Conservation (phyloP, 2,329 filamentous ascomycete genomes). For the Exophiala alcalophila region DNA sequence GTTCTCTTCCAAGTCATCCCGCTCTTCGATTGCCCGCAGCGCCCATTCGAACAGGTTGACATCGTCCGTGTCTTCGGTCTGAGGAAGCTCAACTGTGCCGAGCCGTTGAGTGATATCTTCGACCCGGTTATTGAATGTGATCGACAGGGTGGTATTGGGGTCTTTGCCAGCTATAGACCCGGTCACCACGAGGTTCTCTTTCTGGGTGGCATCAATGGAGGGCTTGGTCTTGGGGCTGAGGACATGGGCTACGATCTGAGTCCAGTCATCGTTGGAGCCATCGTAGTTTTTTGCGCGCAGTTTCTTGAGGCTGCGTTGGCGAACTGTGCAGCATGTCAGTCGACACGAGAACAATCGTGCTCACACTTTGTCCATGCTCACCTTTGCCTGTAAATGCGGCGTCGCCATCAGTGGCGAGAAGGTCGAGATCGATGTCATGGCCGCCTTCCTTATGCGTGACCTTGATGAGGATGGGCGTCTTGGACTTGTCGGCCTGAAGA, state of each 20-base stretch:
- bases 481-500: slow-evolving; percentile 13
- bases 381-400: slow-evolving; percentile 50
- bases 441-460: slow-evolving; percentile 39
- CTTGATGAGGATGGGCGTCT: slow-evolving; percentile 47
- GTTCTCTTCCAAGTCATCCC: slow-evolving; percentile 42
- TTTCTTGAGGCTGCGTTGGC: slow-evolving; percentile 36
- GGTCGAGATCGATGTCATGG: slow-evolving; percentile 48
- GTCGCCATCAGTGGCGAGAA: slow-evolving; percentile 59
- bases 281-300: slow-evolving; percentile 45
- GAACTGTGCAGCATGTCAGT: slow-evolving; percentile 34
- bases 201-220: slow-evolving; percentile 7
- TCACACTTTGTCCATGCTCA: slow-evolving; percentile 31
- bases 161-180: slow-evolving; percentile 30
- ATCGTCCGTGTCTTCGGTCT: slow-evolving; percentile 52
- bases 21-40: slow-evolving; percentile 46
- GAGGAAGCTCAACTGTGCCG: slow-evolving; percentile 51
- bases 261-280: slow-evolving; percentile 45
- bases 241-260: slow-evolving; percentile 36
- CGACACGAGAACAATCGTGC: slow-evolving; percentile 1
- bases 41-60: slow-evolving; percentile 59
- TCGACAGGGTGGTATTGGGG: slow-evolving; percentile 35
- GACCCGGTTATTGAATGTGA: slow-evolving; percentile 44
- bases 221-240: slow-evolving; percentile 29
- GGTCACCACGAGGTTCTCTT: slow-evolving; percentile 20
- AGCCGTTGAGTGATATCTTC: slow-evolving; percentile 56